Base-by-base conservation (phyloP, 2,329 filamentous ascomycete species). In the Torrubiella hemipterigena region DNA sequence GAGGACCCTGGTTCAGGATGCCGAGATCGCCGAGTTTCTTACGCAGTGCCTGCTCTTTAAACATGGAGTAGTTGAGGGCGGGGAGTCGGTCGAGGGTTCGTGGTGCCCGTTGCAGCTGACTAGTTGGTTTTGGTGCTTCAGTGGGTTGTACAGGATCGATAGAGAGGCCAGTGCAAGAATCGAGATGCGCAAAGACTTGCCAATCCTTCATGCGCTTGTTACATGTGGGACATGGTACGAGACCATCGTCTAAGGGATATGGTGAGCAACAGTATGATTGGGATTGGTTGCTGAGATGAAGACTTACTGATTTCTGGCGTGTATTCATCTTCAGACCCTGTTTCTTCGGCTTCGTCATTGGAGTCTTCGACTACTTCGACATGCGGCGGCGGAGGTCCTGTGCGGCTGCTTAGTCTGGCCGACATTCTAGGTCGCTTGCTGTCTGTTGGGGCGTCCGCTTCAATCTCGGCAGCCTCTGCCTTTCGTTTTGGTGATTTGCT, bases 171-270 rank as follows among this genome's bases (percentile, higher is more conserved):
- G 52, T 46, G 31, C 60, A 86, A 7, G 62, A 69, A 53, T 93
- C 84, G 19, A 96, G 59, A 56, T 96, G 91, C n/a, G 63, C 55
- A 44, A 83, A 86, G 4, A 96, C 83, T 33, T 69, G 65, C 41
- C 71, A 71, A 30, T 77, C 71, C 52, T 91, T 93, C 80, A 96
- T 93, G 30, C 76, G 71, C 44, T 62, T 67, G 30, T 64, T 62
- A 51, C 91, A 98, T 13, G 89, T 79, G 0, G 91, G 91, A 50
- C 91, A 98, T 24, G 73, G 66, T 2, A 87, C 82, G 11, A 91
- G 62, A 4, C 83, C 85, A 43, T 91, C 81, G 17, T 81, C 76
- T 65, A 42, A 17, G 8, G 15, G 24, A 21, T 21, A 27, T 9
- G 13, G 24, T 46, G 37, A 48, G 39, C 13, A 30, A 20, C 13